Evolutionary conservation across 495 filamentous ascomycete species (phyloP).

Genomic region (Daldinia concentrica): DNA sequence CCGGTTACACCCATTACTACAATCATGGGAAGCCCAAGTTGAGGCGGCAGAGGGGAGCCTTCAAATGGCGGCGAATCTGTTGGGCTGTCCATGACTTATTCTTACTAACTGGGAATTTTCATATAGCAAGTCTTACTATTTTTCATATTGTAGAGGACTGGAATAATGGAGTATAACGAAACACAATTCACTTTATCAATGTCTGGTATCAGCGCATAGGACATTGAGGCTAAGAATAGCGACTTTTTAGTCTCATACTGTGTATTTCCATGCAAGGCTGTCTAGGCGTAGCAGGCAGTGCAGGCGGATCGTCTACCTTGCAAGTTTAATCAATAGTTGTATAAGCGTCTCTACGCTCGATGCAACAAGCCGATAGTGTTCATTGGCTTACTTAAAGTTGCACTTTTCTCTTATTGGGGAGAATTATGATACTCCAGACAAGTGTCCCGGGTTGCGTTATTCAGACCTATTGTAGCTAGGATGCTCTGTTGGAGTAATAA

Average conservation of each 20-base stretch:
- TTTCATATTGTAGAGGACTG: neutral
- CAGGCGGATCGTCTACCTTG: constrained; percentile 2
- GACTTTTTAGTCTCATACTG: neutral
- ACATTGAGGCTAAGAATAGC: neutral
- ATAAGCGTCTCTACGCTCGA: neutral
- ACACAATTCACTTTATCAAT: neutral
- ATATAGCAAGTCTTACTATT: neutral
- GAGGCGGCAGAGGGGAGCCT: neutral
- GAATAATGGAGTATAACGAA: neutral
- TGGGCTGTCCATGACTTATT: neutral
- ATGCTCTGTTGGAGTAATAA: neutral
- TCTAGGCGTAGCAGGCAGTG: neutral
- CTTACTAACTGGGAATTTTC: neutral
- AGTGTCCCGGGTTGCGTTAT: neutral
- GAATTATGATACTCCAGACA: neutral
- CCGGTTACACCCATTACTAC: constrained; percentile 20
- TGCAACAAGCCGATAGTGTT: neutral
- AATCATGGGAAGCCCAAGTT: constrained; percentile 2
- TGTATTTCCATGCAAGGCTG: neutral
- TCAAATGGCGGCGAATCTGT: neutral
- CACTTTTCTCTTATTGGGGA: constrained; percentile 2
- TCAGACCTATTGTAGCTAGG: neutral
- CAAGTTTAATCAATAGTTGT: neutral
- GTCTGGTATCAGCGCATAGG: neutral
- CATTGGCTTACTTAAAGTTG: neutral